Base-by-base conservation (phyloP, 148 eudicot species). In the Camellia granthamiana region DNA sequence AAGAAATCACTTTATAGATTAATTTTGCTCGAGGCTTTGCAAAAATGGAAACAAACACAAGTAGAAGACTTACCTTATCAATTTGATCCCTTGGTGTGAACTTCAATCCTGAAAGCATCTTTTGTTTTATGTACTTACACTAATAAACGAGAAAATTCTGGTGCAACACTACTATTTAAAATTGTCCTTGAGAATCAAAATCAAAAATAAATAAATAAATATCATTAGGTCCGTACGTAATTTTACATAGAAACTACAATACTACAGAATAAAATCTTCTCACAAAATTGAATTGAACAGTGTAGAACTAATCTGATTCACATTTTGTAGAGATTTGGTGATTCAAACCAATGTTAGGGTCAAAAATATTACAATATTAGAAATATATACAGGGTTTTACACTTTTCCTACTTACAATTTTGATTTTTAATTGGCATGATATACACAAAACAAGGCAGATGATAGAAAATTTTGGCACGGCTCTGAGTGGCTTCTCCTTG, bases 31-130 rank as follows among this genome's bases (percentile, higher is more conserved):
- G 49, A 60, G 59, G 41, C 18, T 62, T 61, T 64, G 14, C 1
- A 76, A 18, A 21, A 54, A 47, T 68, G 12, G 69, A 65, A 51
- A 69, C 38, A 44, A 43, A 46, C 11, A 10, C 55, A 78, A 19
- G 19, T 8, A 16, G 15, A 46, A 68, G 46, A 19, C 52, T 89
- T 88, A 95, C 97, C 88, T 74, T 76, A 43, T 86, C 88, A 71
- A 95, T 58, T 55, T 92, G 84, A 72, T 95, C 99, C 10, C 96
- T 90, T 0, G 99, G 84, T 46, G 93, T 83, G 81, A 95, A 86
- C 83, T 95, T 95, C 83, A 95, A 80, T 64, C 97, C 97, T 7
- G 92, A 92, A 58, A 95, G 85, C 99, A 95, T 95, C 21, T 63
- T 81, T 58, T 59, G 72, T 74, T 58, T 11, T 61, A 55, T 63